Evolutionary conservation across 768 basidiomycete genomes (phyloP).

Genomic region (Cubamyces lactineus): DNA sequence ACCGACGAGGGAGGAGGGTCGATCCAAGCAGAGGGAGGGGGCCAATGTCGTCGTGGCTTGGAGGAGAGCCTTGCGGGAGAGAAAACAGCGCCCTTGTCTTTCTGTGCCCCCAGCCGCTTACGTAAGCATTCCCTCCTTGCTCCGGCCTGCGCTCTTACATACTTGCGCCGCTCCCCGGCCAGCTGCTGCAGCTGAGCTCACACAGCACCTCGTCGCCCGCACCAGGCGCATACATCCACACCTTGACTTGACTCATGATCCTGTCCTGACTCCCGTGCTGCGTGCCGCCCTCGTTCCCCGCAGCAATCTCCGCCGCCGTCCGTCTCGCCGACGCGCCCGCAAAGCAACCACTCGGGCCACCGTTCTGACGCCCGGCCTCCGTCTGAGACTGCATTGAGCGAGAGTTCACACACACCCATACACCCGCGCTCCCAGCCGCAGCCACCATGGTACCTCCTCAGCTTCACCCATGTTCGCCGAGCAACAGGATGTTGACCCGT

Average conservation of each 20-base stretch:
- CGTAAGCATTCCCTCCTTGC: conserved; percentile 24
- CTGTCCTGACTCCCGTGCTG: neutral
- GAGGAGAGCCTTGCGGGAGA: conserved; percentile 12
- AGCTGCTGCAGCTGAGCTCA: neutral
- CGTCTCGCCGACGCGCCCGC: neutral
- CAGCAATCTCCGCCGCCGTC: conserved; percentile 3
- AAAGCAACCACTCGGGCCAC: neutral
- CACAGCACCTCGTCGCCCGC: neutral
- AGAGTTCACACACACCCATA: neutral
- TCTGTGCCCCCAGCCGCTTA: conserved; percentile 25
- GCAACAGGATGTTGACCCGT: conserved; percentile 37
- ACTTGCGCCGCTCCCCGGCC: neutral
- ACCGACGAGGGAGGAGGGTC: conserved; percentile 47
- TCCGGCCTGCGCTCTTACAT: conserved; percentile 14
- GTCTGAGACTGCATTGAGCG: neutral
- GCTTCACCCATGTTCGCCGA: conserved; percentile 28
- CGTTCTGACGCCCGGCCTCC: neutral
- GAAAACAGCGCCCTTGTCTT: conserved; percentile 28
- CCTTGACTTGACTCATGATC: conserved; percentile 6
- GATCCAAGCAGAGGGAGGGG: conserved; percentile 40
- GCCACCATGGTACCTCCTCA: conserved; percentile 41
- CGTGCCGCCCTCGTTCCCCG: conserved; percentile 1
- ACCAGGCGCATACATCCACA: conserved; percentile 1
- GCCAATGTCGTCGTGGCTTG: conserved; percentile 41
- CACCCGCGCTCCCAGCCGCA: conserved; percentile 5